phyloP scores from a whole-genome alignment of 2,329 filamentous ascomycete genomes.

The Zymoseptoria brevis region DNA sequence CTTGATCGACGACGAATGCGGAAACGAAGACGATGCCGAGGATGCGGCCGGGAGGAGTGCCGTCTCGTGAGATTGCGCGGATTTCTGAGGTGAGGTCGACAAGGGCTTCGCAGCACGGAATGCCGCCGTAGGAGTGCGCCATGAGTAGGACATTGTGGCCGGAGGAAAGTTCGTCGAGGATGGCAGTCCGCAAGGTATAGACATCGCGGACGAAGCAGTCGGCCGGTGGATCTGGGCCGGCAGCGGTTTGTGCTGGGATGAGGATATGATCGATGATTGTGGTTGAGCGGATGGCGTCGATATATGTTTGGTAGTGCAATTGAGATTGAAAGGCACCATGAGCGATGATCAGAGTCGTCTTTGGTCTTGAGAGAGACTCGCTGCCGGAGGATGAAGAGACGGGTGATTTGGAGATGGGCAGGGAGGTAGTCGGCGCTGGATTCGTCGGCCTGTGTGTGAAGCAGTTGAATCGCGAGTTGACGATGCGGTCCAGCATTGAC shows the following conservation, averaged over 20 bases:
- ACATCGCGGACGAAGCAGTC: slow-evolving; percentile 11
- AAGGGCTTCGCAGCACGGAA: slow-evolving; percentile 17
- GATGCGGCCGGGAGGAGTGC: slow-evolving; percentile 4
- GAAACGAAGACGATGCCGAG: slow-evolving; percentile 16
- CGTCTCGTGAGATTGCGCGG: not conserved
- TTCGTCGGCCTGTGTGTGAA: not conserved
- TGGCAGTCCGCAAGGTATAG: slow-evolving; percentile 4
- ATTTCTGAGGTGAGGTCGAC: slow-evolving; percentile 4
- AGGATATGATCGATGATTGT: slow-evolving; percentile 6
- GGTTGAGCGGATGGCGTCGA: slow-evolving; percentile 4
- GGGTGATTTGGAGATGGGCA: not conserved
- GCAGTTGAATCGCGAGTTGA: not conserved
- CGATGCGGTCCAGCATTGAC: not conserved
- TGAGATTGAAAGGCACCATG: slow-evolving; percentile 15
- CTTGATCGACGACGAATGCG: slow-evolving; percentile 14
- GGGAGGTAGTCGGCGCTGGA: not conserved
- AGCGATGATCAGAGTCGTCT: slow-evolving; percentile 9
- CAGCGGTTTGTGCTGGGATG: slow-evolving; percentile 9
- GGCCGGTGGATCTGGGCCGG: slow-evolving; percentile 3
- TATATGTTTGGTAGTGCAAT: slow-evolving; percentile 11
- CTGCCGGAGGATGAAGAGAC: not conserved
- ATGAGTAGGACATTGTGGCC: slow-evolving; percentile 13
- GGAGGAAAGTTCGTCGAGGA: slow-evolving; percentile 5
- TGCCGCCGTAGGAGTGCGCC: slow-evolving; percentile 14
- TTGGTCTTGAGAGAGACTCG: not conserved